Evolutionary conservation across 106 monocot species (phyloP).

Genomic region (Dioscorea alata): DNA sequence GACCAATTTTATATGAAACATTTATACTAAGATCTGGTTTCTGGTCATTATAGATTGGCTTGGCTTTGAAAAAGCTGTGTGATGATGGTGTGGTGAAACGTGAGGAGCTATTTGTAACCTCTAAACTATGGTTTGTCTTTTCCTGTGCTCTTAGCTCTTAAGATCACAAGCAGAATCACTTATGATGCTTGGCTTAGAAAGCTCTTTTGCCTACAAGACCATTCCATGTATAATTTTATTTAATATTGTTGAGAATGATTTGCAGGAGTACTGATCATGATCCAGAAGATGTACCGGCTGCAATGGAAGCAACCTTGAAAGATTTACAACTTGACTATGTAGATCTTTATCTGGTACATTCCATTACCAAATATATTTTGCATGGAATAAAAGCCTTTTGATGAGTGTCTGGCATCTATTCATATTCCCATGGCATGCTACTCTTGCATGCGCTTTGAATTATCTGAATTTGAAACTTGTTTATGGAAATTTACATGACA

Average conservation of each 20-base stretch:
- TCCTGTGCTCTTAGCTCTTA: background rate
- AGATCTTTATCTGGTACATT: constrained; percentile 51
- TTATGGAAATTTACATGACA: no score
- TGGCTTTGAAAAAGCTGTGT: constrained; percentile 6
- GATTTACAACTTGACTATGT: constrained; percentile 68
- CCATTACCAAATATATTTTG: no score
- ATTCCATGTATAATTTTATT: background rate
- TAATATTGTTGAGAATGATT: background rate
- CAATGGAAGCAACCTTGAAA: constrained; percentile 33
- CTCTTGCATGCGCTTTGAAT: no score
- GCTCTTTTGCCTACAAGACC: no score
- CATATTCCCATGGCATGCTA: background rate
- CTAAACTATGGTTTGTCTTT: constrained; percentile 72
- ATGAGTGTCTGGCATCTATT: constrained; percentile 13
- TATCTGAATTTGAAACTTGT: no score
- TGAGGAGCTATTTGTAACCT: constrained; percentile 81
- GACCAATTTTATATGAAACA: no score
- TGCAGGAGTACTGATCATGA: constrained; percentile 63
- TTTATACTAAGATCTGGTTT: background rate
- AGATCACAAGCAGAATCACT: no score
- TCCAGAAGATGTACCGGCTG: constrained; percentile 60
- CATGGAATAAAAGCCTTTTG: no score
- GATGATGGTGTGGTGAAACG: constrained; percentile 6
- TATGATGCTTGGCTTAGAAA: no score
- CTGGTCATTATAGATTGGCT: background rate